Conservation (phyloP, 164 flowering plant genomes). For the Cinnamomum micranthum region DNA sequence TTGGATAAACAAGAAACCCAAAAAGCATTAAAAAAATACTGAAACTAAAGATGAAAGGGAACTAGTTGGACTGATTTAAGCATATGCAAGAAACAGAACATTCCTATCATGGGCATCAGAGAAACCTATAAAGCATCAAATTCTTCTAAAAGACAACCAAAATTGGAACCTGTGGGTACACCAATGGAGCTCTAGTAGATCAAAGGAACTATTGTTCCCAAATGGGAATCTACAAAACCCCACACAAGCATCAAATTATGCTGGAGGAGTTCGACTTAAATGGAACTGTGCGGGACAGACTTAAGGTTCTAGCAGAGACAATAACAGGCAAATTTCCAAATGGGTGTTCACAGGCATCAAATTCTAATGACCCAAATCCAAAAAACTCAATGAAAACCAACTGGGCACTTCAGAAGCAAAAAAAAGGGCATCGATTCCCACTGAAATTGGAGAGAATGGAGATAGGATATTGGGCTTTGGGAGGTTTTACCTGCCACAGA, state of each 20-base stretch:
- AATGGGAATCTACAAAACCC: constrained; percentile 26
- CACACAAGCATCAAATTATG: constrained; percentile 41
- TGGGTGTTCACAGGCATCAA: constrained; percentile 41
- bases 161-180: neutral
- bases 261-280: constrained; percentile 26
- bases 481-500: constrained; percentile 56
- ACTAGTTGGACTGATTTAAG: neutral
- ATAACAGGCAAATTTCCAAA: constrained; percentile 7
- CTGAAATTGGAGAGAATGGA: constrained; percentile 9
- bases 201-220: neutral
- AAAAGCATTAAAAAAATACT: neutral
- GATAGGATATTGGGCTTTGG: constrained; percentile 7
- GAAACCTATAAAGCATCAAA: neutral
- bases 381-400: constrained; percentile 38
- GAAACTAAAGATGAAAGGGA: neutral
- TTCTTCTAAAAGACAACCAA: neutral
- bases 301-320: neutral
- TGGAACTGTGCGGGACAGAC: constrained; percentile 19
- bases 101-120: neutral
- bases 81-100: neutral
- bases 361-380: constrained; percentile 26
- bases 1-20: neutral
- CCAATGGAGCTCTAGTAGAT: neutral
- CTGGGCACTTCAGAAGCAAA: constrained; percentile 41
- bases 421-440: constrained; percentile 37